Percentiles rank a stretch among this genome's conserved stretches.
Conservation (phyloP, 2,329 filamentous ascomycete genomes). For the Berkeleyomyces basicola region DNA sequence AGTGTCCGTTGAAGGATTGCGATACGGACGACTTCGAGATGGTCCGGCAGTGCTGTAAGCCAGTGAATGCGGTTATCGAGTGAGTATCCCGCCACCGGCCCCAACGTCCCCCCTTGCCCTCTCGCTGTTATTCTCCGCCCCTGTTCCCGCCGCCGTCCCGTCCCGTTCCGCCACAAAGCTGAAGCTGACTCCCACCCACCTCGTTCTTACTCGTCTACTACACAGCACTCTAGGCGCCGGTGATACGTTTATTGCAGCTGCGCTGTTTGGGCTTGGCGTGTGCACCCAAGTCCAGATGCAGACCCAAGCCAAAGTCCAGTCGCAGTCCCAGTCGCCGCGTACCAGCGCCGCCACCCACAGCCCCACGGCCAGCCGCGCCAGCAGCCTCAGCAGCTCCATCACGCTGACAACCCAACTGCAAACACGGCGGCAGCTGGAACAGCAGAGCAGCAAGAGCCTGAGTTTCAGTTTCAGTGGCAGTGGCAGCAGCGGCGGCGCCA, state of each 20-base stretch:
- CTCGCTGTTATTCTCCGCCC: not conserved
- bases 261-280: slow-evolving; percentile 41
- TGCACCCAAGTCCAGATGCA: slow-evolving; percentile 22
- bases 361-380: too few relatives aligned
- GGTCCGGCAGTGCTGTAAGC: not conserved
- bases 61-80: not conserved
- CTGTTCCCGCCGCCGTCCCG: not conserved
- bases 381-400: too few relatives aligned
- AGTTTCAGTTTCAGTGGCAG: not conserved
- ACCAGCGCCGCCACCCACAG: too few relatives aligned
- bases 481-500: not conserved
- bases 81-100: not conserved
- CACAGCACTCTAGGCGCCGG: slow-evolving; percentile 54
- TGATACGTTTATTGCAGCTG: slow-evolving; percentile 59
- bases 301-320: slow-evolving; percentile 5
- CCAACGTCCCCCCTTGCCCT: not conserved
- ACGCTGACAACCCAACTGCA: too few relatives aligned
- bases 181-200: not conserved
- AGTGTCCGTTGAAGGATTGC: not conserved
- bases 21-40: not conserved
- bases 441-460: not conserved
- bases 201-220: slow-evolving; percentile 8
- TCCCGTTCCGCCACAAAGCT: not conserved
- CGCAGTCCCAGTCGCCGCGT: not conserved
- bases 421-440: too few relatives aligned